Percentiles rank a stretch among this genome's conserved stretches.
phyloP scores from a whole-genome alignment of 768 basidiomycete genomes.

The Nidularia pulvinata region DNA sequence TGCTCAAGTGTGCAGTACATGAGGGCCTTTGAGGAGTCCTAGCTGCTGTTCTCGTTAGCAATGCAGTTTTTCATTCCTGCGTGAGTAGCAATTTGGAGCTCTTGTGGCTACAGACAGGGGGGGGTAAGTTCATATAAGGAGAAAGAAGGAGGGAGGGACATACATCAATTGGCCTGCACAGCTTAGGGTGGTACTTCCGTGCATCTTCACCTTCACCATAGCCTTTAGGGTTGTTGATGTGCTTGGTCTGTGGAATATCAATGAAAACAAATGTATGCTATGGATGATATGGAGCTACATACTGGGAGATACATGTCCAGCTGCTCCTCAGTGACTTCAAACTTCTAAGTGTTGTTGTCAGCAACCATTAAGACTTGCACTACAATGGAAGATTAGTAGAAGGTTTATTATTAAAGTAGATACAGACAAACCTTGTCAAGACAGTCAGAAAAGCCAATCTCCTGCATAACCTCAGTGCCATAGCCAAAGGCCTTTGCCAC shows the following conservation, averaged over 20 bases:
- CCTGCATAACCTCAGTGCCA: too few relatives aligned
- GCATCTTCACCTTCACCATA: constrained; percentile 88
- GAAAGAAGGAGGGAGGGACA: too few relatives aligned
- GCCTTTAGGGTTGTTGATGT: constrained; percentile 93
- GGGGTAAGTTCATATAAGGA: too few relatives aligned
- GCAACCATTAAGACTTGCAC: constrained; percentile 89
- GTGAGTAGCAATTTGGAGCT: constrained; percentile 80
- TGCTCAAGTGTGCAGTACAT: constrained; percentile 71
- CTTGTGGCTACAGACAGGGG: too few relatives aligned
- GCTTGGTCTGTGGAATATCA: constrained; percentile 66
- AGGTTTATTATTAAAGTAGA: too few relatives aligned
- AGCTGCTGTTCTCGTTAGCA: constrained; percentile 77
- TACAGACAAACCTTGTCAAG: too few relatives aligned
- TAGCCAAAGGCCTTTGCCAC: constrained; percentile 67
- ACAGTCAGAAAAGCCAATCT: too few relatives aligned
- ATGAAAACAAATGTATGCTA: background rate
- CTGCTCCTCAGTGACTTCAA: constrained; percentile 83
- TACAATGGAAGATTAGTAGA: too few relatives aligned
- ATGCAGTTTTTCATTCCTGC: constrained; percentile 98
- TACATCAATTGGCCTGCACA: constrained; percentile 86
- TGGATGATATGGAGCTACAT: constrained; percentile 14
- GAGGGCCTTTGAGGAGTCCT: constrained; percentile 87
- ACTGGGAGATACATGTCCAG: constrained; percentile 87
- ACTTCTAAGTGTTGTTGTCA: constrained; percentile 81
- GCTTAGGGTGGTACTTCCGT: constrained; percentile 68